Evolutionary conservation across 352 stramenopile genomes (phyloP).

Genomic region (Globisporangium acanthophoron): DNA sequence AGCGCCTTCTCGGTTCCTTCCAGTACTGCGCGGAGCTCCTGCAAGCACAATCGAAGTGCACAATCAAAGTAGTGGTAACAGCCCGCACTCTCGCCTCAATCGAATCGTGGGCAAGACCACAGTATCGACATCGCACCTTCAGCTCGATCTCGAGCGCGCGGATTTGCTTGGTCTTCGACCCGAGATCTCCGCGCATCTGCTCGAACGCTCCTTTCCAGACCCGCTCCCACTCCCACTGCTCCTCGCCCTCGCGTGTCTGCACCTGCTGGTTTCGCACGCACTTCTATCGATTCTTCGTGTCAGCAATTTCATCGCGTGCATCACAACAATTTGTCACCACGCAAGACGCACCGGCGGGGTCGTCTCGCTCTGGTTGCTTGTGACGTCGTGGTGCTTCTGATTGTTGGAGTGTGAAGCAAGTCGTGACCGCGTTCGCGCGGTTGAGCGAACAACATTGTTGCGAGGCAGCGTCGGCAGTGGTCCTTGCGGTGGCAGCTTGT

Average conservation of each 20-base stretch:
- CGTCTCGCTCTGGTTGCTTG: constrained; percentile 1
- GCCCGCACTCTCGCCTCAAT: neutral
- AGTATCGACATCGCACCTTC: constrained; percentile 23
- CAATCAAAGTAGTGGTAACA: neutral
- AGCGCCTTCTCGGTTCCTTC: constrained; percentile 34
- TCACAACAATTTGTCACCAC: neutral
- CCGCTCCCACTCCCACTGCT: constrained; percentile 66
- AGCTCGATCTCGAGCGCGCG: constrained; percentile 30
- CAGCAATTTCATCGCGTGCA: neutral
- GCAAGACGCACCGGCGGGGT: neutral
- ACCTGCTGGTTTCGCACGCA: constrained; percentile 37
- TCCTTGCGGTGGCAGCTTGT: constrained; percentile 58
- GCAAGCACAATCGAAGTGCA: neutral
- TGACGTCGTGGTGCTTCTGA: neutral
- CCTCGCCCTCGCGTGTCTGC: constrained; percentile 53
- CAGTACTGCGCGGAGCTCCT: constrained; percentile 42
- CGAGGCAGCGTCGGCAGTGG: constrained; percentile 41
- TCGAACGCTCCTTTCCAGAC: constrained; percentile 73
- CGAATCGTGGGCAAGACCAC: neutral
- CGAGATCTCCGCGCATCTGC: constrained; percentile 39
- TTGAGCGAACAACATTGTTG: constrained; percentile 24
- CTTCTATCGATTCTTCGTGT: constrained; percentile 8
- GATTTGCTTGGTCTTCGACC: constrained; percentile 25
- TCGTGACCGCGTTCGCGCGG: neutral
- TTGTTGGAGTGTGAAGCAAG: neutral